Percentiles rank a stretch among this genome's conserved stretches.
These are phyloP conservation scores for Penicillium sp. DNA, from an alignment of 2,329 filamentous ascomycete genomes.

Conservation along the genomic window DNA sequence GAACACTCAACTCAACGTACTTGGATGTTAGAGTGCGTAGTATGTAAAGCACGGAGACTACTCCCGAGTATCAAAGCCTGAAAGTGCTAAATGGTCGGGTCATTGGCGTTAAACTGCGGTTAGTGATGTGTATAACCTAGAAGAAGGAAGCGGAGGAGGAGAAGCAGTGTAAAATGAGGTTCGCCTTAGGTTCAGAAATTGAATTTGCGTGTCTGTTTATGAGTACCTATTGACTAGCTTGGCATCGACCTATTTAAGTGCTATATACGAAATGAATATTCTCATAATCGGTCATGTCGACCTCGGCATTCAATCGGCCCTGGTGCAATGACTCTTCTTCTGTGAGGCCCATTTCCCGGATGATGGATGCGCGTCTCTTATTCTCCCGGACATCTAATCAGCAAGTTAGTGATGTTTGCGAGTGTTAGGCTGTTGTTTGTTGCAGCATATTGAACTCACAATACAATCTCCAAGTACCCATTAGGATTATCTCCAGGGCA, in stretches of 20 bases:
- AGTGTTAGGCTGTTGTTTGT: too few species aligned
- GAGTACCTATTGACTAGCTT: background rate
- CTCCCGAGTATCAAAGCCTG: too few species aligned
- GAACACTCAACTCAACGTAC: background rate
- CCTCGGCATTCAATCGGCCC: background rate
- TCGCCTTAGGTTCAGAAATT: background rate
- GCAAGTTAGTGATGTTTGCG: background rate
- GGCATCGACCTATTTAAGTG: background rate
- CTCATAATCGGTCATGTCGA: background rate
- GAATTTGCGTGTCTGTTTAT: background rate
- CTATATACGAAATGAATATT: background rate
- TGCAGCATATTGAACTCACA: background rate
- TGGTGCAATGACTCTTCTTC: background rate
- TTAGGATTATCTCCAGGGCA: background rate
- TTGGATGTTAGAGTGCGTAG: background rate
- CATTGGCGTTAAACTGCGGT: too few species aligned
- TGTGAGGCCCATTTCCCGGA: background rate
- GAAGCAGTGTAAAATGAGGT: too few species aligned
- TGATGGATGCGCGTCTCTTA: background rate
- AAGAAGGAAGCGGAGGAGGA: too few species aligned
- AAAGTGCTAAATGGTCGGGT: too few species aligned
- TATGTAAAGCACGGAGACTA: too few species aligned
- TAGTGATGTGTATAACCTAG: too few species aligned
- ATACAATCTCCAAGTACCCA: background rate
- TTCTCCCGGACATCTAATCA: background rate